Conservation (phyloP, 2,329 filamentous ascomycete genomes). For the Aspergillus pseudoviridinutans region DNA sequence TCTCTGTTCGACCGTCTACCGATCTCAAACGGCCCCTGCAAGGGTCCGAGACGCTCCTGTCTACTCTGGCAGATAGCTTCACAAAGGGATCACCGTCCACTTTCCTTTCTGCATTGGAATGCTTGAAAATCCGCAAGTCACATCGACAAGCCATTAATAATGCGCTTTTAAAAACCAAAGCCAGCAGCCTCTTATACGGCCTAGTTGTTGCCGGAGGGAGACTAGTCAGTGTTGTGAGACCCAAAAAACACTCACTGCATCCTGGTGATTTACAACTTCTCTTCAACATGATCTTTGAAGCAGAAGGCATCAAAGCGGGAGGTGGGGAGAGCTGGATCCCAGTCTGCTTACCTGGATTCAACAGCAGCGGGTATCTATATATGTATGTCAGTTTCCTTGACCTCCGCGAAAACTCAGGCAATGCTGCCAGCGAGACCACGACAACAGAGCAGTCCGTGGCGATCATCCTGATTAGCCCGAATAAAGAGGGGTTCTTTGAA, state of each 20-base stretch:
- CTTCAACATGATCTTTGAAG: slow-evolving; percentile 99
- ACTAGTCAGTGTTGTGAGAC: slow-evolving; percentile 90
- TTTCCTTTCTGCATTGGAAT: slow-evolving; percentile 85
- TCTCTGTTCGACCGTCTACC: slow-evolving; percentile 85
- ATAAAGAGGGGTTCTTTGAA: slow-evolving; percentile 91
- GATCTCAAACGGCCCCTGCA: slow-evolving; percentile 86
- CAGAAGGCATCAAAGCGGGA: slow-evolving; percentile 82
- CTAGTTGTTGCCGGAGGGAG: slow-evolving; percentile 88
- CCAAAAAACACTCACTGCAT: slow-evolving; percentile 91
- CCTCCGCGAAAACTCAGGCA: slow-evolving; percentile 48
- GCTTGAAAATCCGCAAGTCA: slow-evolving; percentile 83
- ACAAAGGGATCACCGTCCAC: slow-evolving; percentile 87
- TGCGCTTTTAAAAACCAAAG: slow-evolving; percentile 72
- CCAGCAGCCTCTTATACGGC: slow-evolving; percentile 80
- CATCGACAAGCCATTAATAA: slow-evolving; percentile 84
- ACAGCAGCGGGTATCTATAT: slow-evolving; percentile 92
- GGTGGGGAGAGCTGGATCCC: slow-evolving; percentile 98
- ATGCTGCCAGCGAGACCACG: slow-evolving; percentile 39
- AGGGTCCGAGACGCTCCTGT: slow-evolving; percentile 85
- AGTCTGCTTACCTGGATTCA: slow-evolving; percentile 91
- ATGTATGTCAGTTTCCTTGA: slow-evolving; percentile 98
- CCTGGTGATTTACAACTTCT: slow-evolving; percentile 93
- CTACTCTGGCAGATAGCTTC: slow-evolving; percentile 90
- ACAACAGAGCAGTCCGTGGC: slow-evolving; percentile 70
- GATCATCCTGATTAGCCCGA: slow-evolving; percentile 84